phyloP scores from a whole-genome alignment of 2,329 filamentous ascomycete genomes.

The Metarhizium anisopliae region DNA sequence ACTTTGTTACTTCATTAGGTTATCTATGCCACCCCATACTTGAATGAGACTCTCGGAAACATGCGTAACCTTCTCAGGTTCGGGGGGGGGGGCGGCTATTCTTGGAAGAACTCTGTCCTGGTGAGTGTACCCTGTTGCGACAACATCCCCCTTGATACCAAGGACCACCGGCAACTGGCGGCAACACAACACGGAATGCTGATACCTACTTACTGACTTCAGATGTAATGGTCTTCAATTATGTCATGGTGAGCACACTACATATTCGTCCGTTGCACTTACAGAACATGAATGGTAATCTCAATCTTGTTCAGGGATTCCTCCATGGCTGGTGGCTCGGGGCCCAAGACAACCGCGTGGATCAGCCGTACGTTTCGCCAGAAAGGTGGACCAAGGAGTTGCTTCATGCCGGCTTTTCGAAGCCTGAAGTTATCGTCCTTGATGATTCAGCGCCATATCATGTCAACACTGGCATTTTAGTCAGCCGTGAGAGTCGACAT shows the following conservation, averaged over 20 bases:
- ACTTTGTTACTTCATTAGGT: neutral
- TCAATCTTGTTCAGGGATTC: neutral
- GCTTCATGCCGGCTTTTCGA: neutral
- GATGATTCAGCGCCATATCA: neutral
- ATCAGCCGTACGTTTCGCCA: neutral
- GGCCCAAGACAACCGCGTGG: neutral
- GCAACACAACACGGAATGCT: neutral
- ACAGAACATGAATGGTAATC: too few species aligned
- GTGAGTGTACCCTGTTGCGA: neutral
- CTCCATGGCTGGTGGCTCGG: neutral
- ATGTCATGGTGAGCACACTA: neutral
- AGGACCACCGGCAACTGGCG: neutral
- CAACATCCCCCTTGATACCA: neutral
- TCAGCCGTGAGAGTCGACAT: neutral
- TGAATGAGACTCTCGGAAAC: neutral
- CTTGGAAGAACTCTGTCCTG: neutral
- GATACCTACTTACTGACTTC: neutral
- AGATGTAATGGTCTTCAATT: neutral
- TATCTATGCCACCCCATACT: neutral
- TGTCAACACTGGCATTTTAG: neutral
- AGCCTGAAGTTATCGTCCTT: neutral
- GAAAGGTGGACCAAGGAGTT: neutral
- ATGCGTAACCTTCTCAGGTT: neutral
- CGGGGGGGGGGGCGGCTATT: neutral
- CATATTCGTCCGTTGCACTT: neutral